Percentiles rank a stretch among this genome's conserved stretches.
Conservation (phyloP, 768 basidiomycete species). For the Kwoniella heveanensis region DNA sequence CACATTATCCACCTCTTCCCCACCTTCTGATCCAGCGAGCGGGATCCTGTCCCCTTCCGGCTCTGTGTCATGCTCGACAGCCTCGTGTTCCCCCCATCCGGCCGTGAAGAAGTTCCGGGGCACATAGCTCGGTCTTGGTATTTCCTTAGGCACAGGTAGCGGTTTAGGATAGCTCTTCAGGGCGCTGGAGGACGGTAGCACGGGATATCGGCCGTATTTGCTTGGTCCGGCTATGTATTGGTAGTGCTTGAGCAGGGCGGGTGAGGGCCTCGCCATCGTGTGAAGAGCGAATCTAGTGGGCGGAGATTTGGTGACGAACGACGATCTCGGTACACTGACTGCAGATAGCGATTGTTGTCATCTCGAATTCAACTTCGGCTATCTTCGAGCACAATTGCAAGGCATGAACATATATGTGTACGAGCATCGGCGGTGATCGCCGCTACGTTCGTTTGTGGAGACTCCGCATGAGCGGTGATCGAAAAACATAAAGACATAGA, state of each 20-base stretch:
- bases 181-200: slow-evolving; percentile 29
- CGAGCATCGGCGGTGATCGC: too few species aligned
- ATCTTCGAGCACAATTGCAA: too few species aligned
- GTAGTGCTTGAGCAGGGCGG: neutral
- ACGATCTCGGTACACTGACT: too few species aligned
- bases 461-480: too few species aligned
- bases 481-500: too few species aligned
- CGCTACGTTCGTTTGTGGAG: too few species aligned
- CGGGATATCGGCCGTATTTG: slow-evolving; percentile 36
- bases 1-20: slow-evolving; percentile 62
- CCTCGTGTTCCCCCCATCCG: slow-evolving; percentile 36
- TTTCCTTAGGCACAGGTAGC: slow-evolving; percentile 62
- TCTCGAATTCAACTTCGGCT: too few species aligned
- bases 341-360: neutral
- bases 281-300: neutral
- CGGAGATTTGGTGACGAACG: too few species aligned
- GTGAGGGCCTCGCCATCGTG: neutral
- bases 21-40: slow-evolving; percentile 1
- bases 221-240: slow-evolving; percentile 15
- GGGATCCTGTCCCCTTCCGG: neutral
- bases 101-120: slow-evolving; percentile 50
- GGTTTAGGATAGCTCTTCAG: slow-evolving; percentile 40
- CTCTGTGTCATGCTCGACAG: slow-evolving; percentile 8
- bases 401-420: too few species aligned
- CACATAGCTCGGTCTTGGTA: slow-evolving; percentile 65